Conservation (phyloP, 805 yeast species). For the Metschnikowia picachoensis region DNA sequence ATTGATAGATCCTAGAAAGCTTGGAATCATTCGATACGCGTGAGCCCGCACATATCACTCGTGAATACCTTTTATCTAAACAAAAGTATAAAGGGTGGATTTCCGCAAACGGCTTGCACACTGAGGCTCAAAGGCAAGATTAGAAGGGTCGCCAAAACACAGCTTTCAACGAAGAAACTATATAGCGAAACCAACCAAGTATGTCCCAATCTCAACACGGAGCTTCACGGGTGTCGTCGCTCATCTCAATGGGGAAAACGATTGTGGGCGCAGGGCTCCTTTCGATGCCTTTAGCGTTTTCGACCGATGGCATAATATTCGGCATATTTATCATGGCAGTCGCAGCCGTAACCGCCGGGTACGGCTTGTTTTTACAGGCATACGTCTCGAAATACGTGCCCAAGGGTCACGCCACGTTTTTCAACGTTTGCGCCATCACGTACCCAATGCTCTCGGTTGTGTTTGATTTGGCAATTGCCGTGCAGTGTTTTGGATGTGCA, state of each 20-base stretch:
- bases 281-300: slow-evolving; percentile 73
- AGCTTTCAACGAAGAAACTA: no score
- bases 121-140: no score
- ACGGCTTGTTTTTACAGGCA: slow-evolving; percentile 62
- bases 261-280: slow-evolving; percentile 78
- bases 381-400: slow-evolving; percentile 55
- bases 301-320: slow-evolving; percentile 59
- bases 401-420: slow-evolving; percentile 63
- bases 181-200: not conserved
- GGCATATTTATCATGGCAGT: slow-evolving; percentile 53
- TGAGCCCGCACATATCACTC: no score
- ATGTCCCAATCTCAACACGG: slow-evolving; percentile 11
- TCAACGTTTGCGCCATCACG: slow-evolving; percentile 60
- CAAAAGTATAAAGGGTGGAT: no score
- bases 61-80: no score
- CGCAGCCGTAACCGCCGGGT: slow-evolving; percentile 64
- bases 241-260: slow-evolving; percentile 65
- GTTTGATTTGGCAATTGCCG: slow-evolving; percentile 68
- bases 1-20: no score
- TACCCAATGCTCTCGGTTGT: slow-evolving; percentile 63
- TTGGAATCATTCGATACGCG: no score
- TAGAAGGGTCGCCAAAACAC: no score
- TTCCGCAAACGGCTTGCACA: no score
- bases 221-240: slow-evolving; percentile 56
- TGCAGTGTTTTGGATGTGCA: slow-evolving; percentile 78